phyloP scores from a whole-genome alignment of 495 filamentous ascomycete genomes.

The Pseudomonodictys pantanalensis region DNA sequence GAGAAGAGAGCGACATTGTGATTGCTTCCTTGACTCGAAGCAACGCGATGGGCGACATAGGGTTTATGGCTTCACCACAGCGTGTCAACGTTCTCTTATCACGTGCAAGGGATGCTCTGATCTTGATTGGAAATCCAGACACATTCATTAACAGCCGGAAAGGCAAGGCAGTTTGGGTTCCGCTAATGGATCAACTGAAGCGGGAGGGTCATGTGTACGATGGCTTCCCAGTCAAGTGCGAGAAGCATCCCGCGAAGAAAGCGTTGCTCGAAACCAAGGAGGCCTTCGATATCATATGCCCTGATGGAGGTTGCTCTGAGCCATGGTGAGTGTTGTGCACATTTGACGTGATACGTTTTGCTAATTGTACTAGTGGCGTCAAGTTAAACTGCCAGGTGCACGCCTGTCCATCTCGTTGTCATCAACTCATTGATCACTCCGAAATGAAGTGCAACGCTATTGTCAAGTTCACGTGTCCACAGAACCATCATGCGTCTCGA shows the following conservation, averaged over 20 bases:
- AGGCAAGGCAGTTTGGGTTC: conserved; percentile 56
- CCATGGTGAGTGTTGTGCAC: conserved; percentile 54
- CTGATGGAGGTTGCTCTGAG: conserved; percentile 70
- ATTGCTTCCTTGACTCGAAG: conserved; percentile 65
- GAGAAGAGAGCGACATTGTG: conserved; percentile 76
- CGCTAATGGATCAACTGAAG: conserved; percentile 59
- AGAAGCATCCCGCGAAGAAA: conserved; percentile 57
- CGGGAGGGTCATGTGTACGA: conserved; percentile 57
- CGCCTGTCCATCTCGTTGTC: conserved; percentile 60
- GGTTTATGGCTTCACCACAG: conserved; percentile 69
- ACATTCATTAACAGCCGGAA: conserved; percentile 66
- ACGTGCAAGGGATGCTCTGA: conserved; percentile 61
- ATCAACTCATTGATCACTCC: conserved; percentile 65
- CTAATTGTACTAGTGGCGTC: conserved; percentile 45
- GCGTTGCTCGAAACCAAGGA: conserved; percentile 46
- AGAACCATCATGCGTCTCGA: conserved; percentile 49
- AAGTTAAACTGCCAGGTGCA: conserved; percentile 62
- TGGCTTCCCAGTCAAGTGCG: conserved; percentile 67
- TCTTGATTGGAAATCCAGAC: conserved; percentile 69
- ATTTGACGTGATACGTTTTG: conserved; percentile 1
- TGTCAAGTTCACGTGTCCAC: conserved; percentile 49
- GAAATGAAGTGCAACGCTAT: conserved; percentile 55
- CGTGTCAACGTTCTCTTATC: conserved; percentile 72
- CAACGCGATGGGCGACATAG: conserved; percentile 62
- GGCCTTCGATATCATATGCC: conserved; percentile 61